Evolutionary conservation across 768 basidiomycete species (phyloP).

Genomic region (Boletus eberwhitei): DNA sequence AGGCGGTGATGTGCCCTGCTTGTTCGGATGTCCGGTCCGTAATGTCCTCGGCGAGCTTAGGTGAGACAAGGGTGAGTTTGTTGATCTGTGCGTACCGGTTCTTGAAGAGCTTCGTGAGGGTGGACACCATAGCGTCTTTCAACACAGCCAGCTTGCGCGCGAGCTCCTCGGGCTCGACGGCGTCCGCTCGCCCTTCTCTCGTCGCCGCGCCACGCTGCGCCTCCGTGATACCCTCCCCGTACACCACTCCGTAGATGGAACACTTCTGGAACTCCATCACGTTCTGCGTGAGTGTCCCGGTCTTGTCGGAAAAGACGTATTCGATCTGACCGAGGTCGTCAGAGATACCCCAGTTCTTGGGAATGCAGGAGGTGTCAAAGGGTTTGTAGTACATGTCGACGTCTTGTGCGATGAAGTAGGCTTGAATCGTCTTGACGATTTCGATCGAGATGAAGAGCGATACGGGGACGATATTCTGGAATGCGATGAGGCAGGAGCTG

Average conservation of each 20-base stretch:
- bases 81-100: conserved; percentile 82
- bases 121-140: conserved; percentile 74
- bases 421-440: conserved; percentile 97
- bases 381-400: conserved; percentile 93
- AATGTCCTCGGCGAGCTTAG: conserved; percentile 78
- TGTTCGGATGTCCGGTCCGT: conserved; percentile 58
- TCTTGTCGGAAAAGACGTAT: conserved; percentile 93
- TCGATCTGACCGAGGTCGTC: conserved; percentile 99
- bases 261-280: conserved; percentile 99
- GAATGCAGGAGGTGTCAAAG: conserved; percentile 84
- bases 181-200: conserved; percentile 68
- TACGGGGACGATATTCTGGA: conserved; percentile 96
- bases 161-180: conserved; percentile 69
- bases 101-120: conserved; percentile 77
- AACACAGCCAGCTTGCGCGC: conserved; percentile 57
- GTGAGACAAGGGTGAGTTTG: conserved; percentile 84
- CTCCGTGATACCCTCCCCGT: conserved; percentile 94
- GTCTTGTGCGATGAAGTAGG: conserved; percentile 94
- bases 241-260: conserved; percentile 76
- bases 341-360: conserved; percentile 98
- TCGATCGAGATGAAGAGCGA: conserved; percentile 97
- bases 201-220: conserved; percentile 91
- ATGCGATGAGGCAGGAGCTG: conserved; percentile 90
- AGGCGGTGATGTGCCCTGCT: conserved; percentile 65
- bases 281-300: conserved; percentile 96